Conservation (phyloP, 305 asterid genomes). For the Lippia alba region DNA sequence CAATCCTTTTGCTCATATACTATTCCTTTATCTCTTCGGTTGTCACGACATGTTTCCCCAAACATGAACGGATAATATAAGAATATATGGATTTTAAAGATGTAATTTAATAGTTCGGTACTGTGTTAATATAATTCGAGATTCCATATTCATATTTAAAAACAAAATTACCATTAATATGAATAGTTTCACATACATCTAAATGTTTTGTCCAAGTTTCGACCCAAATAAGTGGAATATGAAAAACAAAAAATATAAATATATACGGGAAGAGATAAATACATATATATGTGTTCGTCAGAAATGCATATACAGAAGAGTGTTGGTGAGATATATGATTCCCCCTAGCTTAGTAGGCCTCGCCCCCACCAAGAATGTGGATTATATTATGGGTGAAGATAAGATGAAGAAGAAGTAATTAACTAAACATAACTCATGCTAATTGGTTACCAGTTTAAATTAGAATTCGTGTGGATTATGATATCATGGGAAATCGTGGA, state of each 20-base stretch:
- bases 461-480: slow-evolving; percentile 3
- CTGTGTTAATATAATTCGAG: too few relatives aligned
- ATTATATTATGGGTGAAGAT: slow-evolving; percentile 18
- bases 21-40: slow-evolving; percentile 41
- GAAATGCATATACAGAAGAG: slow-evolving; percentile 17
- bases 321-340: slow-evolving; percentile 18
- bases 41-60: slow-evolving; percentile 48
- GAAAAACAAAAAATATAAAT: neutral
- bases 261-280: neutral
- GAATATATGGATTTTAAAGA: neutral
- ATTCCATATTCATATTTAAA: neutral
- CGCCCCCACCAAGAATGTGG: slow-evolving; percentile 37
- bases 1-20: slow-evolving; percentile 31
- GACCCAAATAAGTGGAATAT: too few relatives aligned
- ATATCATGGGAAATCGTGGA: slow-evolving; percentile 14
- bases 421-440: neutral
- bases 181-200: too few relatives aligned
- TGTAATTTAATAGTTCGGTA: too few relatives aligned
- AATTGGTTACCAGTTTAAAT: neutral
- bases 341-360: slow-evolving; percentile 37
- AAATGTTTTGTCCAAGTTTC: too few relatives aligned
- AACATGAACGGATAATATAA: slow-evolving; percentile 19
- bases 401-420: neutral
- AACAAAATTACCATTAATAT: neutral
- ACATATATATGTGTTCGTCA: slow-evolving; percentile 17